phyloP scores from a whole-genome alignment of 2,329 filamentous ascomycete species.

The Aureobasidium vineae region DNA sequence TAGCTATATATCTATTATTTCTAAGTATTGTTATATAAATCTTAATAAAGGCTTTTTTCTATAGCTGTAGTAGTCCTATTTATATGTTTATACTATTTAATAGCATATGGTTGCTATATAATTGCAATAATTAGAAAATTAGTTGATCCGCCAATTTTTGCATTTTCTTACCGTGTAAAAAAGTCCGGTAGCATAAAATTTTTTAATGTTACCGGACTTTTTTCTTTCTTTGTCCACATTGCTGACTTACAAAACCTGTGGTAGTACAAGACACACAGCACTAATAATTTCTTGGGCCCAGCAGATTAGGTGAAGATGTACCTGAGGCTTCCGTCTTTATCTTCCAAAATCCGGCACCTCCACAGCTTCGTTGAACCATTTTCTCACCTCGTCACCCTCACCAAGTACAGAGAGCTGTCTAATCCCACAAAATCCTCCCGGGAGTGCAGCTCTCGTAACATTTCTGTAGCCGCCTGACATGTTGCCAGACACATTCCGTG shows the following conservation, averaged over 20 bases:
- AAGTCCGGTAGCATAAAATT: no score
- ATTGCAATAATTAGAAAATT: no score
- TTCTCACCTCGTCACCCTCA: constrained; percentile 29
- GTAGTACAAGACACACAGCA: neutral
- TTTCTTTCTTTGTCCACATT: no score
- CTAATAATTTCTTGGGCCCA: neutral
- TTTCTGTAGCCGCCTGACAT: constrained; percentile 38
- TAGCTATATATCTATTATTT: no score
- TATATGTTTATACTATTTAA: no score
- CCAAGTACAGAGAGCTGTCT: constrained; percentile 49
- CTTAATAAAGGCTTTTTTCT: no score
- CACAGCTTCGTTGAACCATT: constrained; percentile 23
- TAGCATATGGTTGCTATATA: no score
- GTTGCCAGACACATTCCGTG: constrained; percentile 32
- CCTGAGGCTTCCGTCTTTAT: neutral
- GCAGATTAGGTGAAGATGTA: neutral
- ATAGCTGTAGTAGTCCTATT: no score
- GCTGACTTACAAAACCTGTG: neutral
- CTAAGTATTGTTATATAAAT: no score
- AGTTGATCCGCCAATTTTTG: no score
- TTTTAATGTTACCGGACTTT: no score
- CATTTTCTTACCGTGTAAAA: no score
- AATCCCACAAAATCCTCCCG: constrained; percentile 58
- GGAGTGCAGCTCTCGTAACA: constrained; percentile 48
- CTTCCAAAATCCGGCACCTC: constrained; percentile 3